Evolutionary conservation across 78 protist genomes (phyloP), one percentile per base, ranked within the genome.

Genomic region (Creolimax fragrantissima): DNA sequence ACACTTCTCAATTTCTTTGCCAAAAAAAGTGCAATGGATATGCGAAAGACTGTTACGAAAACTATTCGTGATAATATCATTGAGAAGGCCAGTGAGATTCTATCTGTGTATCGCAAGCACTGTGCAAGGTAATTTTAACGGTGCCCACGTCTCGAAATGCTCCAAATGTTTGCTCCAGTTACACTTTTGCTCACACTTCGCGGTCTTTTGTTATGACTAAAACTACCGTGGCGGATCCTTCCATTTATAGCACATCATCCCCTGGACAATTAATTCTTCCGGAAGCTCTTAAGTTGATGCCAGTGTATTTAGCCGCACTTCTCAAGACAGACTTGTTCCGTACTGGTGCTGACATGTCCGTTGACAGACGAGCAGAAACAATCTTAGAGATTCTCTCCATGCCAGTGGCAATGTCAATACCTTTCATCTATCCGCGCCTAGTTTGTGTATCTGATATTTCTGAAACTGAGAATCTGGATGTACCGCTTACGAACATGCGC

Each of bases 201-300:
- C n/a, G n/a, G n/a, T n/a, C n/a, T n/a, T n/a, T n/a, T n/a, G n/a
- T n/a, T n/a, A n/a, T n/a, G n/a, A n/a, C n/a, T n/a, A n/a, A n/a
- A n/a, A n/a, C n/a, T n/a, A n/a, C n/a, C n/a, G n/a, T n/a, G n/a
- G n/a, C n/a, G n/a, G n/a, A n/a, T n/a, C n/a, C n/a, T n/a, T n/a
- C n/a, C n/a, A n/a, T n/a, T n/a, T 58, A 58, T 37, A 35, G 43
- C 88, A 84, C 32, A 32, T 37, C 45, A 6, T 37, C 45, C 44
- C 90, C 90, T 32, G 90, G 90, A n/a, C 74, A 58, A 94, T 93
- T 94, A 44, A 91, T 94, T 47, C 67, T 94, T 84, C 96, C 96
- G 2, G 96, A 94, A 91, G 17, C 92, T 3, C 96, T 94, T 47
- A 94, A 94, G 92, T 92, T 94, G 93, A 36, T 94, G 45, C 96